Evolutionary conservation across 192 early-diverging fungal genomes (phyloP), one percentile per base, ranked within the genome.

Genomic region (Mortierella hygrophila): DNA sequence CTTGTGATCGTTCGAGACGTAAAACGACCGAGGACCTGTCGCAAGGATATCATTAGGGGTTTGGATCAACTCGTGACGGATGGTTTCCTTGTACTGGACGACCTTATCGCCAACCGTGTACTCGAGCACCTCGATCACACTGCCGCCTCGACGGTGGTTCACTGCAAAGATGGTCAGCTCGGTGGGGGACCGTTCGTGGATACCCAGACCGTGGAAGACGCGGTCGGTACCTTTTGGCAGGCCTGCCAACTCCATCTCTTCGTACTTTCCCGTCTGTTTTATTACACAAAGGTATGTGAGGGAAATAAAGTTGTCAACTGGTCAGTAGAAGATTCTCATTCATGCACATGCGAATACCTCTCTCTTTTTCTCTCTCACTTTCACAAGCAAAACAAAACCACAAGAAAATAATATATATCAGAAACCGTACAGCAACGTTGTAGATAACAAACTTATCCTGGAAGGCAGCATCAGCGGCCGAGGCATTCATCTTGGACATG

Each of bases 11-110:
- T 94, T 94, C 23, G 92, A 91, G 6, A 91, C 89, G 79, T 94
- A 94, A 68, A 94, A 94, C 18, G 90, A 88, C 47, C 83, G 74
- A 23, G 79, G 88, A 5, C 92, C 92, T 8, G 84, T 77, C 21
- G 93, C 91, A 15, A 91, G 89, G 49, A 94, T 89, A 70, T 94
- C 90, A 55, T 94, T 94, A 1, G 93, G 92, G 15, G 89, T 88
- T n/a, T 44, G 60, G 6, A 94, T 89, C 13, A 94, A 83, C 0
- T 89, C 88, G 44, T 91, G 91, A 52, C 85, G 81, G 15, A 93
- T 86, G 2, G 93, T 94, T 55, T 92, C 85, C 40, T 89, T 77
- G 73, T 92, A 84, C 72, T 83, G 76, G 2, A 93, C 78, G 32
- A 78, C 81, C 29, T 78, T 69, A 10, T 87, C 80, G 6, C 91